Percentiles rank a stretch among this genome's conserved stretches.
These are phyloP conservation scores for Leccinellum luteum DNA, from an alignment of 768 basidiomycete species.

Conservation along the genomic window DNA sequence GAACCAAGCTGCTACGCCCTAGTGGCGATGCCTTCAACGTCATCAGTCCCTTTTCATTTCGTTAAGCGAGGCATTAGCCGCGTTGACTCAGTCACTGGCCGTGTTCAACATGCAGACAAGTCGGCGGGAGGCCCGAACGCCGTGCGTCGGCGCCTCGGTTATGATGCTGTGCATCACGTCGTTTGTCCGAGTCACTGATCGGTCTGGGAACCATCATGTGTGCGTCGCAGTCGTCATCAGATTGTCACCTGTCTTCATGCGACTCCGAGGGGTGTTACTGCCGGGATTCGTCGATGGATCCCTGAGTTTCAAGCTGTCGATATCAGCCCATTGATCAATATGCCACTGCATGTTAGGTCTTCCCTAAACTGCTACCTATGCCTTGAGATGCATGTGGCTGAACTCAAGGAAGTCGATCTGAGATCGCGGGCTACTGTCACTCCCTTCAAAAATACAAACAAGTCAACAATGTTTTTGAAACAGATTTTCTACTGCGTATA, in stretches of 20 bases:
- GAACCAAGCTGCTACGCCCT: background rate
- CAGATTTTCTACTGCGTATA: background rate
- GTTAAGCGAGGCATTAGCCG: background rate
- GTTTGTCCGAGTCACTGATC: background rate
- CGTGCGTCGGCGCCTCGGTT: too few species aligned
- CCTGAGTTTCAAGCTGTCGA: background rate
- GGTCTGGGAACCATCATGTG: background rate
- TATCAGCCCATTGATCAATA: too few species aligned
- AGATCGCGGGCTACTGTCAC: conserved; percentile 11
- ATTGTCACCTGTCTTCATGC: background rate
- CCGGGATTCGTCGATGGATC: background rate
- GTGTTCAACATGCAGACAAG: too few species aligned
- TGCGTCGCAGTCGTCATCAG: background rate
- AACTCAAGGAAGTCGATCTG: conserved; percentile 13
- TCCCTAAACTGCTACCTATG: background rate
- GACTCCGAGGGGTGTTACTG: background rate
- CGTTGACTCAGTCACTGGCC: too few species aligned
- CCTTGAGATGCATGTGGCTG: background rate
- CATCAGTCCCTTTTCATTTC: background rate
- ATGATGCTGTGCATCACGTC: too few species aligned
- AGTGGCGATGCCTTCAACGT: background rate
- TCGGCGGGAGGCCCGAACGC: too few species aligned
- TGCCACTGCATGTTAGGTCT: background rate
- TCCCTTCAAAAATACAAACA: conserved; percentile 1
- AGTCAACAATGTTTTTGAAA: background rate